Conservation (phyloP, 345 rosid species). For the Populus tremula region DNA sequence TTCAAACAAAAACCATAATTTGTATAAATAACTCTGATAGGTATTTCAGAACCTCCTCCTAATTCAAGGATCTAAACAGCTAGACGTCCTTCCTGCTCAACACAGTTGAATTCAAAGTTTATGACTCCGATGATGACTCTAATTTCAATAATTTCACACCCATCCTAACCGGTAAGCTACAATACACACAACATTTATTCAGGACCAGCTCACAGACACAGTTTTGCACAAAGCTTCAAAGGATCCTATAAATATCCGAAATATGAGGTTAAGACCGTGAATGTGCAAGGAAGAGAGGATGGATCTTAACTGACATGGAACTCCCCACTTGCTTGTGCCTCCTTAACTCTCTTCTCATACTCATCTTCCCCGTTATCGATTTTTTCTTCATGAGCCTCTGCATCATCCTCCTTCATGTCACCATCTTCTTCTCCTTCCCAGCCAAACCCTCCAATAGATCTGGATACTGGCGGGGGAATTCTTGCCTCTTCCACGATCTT, state of each 20-base stretch:
- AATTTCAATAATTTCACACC: no score
- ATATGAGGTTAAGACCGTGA: neutral
- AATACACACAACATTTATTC: no score
- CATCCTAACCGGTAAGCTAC: no score
- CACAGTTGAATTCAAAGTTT: neutral
- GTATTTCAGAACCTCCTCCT: neutral
- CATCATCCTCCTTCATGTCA: constrained; percentile 37
- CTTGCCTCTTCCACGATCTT: constrained; percentile 44
- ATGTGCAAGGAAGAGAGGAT: neutral
- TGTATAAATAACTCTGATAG: neutral
- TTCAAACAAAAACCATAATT: neutral
- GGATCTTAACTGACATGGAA: constrained; percentile 33
- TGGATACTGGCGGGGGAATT: constrained; percentile 42
- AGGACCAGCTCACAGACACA: no score
- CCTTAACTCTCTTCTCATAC: constrained; percentile 74
- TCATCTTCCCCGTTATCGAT: constrained; percentile 58
- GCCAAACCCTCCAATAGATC: constrained; percentile 63
- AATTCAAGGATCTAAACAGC: neutral
- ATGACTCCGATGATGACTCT: neutral
- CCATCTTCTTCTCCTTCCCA: constrained; percentile 70
- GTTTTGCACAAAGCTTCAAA: no score
- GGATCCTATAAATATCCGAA: neutral
- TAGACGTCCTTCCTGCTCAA: neutral
- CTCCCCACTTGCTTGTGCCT: constrained; percentile 76
- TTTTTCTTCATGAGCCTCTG: constrained; percentile 20